Base-by-base conservation (phyloP, 768 basidiomycete species). In the Collybiopsis luxurians region DNA sequence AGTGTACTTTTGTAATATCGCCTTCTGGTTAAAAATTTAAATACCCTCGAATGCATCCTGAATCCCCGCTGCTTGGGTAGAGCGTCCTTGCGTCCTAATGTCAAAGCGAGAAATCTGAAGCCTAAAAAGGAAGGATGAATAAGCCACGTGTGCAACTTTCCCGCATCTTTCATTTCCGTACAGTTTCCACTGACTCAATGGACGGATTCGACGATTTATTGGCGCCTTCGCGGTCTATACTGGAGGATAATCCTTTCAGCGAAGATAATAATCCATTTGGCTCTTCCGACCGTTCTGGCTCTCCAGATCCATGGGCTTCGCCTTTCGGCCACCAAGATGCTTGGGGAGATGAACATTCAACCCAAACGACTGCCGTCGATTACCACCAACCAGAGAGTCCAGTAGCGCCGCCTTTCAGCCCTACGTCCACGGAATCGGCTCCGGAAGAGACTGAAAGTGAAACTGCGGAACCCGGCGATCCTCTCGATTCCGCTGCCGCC, bases 171-270 rank as follows among this genome's bases (percentile, higher is more conserved):
- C 11, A 5, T 34, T 34, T 34, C 13, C 13, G 31, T 13, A 13
- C 31, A 6, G 31, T 34, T 34, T 34, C 31, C 13, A 13, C 13
- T 34, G 13, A 6, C 31, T 23, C 17, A 63, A 90, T 90, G 89
- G 87, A 89, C 70, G 75, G 80, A 64, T 92, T 92, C 68, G 89
- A 91, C 73, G 89, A 92, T 70, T 69, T 92, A 47, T 78, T 92
- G 34, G 75, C 75, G 11, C 78, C 81, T 52, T 85, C 87, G 26
- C 80, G 82, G 62, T 75, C 71, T 62, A 78, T 74, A 38, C 73
- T 90, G n/a, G 86, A 89, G 66, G 79, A 83, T 56, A 90, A 91
- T 63, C 89, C 89, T 0, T 91, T 92, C 59, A 83, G 83, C 38
- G 83, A 88, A 66, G 50, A 39, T 1, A 9, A 39, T n/a, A 51